Base-by-base conservation (phyloP, 1,284 basidiomycete species). In the Volvariella volvacea region DNA sequence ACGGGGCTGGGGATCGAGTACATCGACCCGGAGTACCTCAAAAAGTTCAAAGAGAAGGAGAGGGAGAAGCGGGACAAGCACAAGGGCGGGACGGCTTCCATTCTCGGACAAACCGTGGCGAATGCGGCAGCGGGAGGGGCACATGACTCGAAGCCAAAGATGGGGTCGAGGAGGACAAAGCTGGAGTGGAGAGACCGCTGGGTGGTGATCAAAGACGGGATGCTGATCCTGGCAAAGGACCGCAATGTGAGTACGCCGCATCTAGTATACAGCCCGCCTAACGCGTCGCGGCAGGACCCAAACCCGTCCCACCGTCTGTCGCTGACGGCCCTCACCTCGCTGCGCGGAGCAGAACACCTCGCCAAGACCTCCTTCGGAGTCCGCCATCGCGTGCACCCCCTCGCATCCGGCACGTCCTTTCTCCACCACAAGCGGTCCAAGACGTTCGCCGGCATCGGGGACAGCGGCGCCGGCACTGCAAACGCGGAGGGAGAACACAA, bases 131-230 rank as follows among this genome's bases (percentile, higher is more conserved):
- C n/a, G n/a, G n/a, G n/a, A n/a, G n/a, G n/a, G n/a, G n/a, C n/a
- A n/a, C 25, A 28, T 6, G 25, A 28, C 12, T 6, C 25, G 6
- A 28, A 28, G 12, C 25, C 25, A 6, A 28, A 28, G 25, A 28
- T 6, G 6, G 25, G 25, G 25, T 28, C 25, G 4, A 6, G 34
- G n/a, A 52, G 42, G 45, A 53, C 42, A 17, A 58, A 48, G 45
- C 49, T 59, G 22, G 80, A 83, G 44, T 88, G 84, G 83, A 70
- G 72, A 46, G 68, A 76, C 22, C 64, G 79, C 1, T 84, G 81
- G 76, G 63, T 81, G 21, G 65, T 84, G 20, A 70, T 87, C 14
- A 67, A 72, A 36, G 73, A 79, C 36, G 83, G 80, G 0, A 50
- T 65, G 12, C 58, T 87, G 16, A 68, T 64, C 48, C 54, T 88